Percentiles rank a stretch among this genome's conserved stretches.
Evolutionary conservation across 2,329 filamentous ascomycete species (phyloP).

Genomic region (Zymoseptoria passerinii): DNA sequence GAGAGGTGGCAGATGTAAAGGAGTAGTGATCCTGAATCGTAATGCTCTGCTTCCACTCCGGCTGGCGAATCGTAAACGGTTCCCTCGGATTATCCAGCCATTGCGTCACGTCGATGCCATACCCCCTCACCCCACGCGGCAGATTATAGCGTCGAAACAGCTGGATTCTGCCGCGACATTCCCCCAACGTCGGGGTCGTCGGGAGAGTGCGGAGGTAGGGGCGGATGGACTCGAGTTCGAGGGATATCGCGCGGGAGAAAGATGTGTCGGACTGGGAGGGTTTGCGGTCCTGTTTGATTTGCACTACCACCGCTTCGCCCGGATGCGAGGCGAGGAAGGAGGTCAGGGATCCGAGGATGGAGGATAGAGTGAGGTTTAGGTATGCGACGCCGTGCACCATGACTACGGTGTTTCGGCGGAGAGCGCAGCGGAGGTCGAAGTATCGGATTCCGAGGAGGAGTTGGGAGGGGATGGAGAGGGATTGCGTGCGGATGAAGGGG

Average conservation of each 20-base stretch:
- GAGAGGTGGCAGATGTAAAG: slow-evolving; percentile 32
- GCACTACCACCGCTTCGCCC: slow-evolving; percentile 28
- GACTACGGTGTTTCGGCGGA: slow-evolving; percentile 24
- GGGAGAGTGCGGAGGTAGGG: slow-evolving; percentile 28
- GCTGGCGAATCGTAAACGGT: slow-evolving; percentile 33
- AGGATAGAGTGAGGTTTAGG: slow-evolving; percentile 24
- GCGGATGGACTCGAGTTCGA: slow-evolving; percentile 18
- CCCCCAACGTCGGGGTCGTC: slow-evolving; percentile 27
- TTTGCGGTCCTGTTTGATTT: slow-evolving; percentile 30
- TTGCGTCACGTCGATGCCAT: slow-evolving; percentile 28
- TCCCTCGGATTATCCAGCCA: slow-evolving; percentile 30
- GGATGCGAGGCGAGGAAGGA: slow-evolving; percentile 24
- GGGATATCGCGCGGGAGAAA: slow-evolving; percentile 34
- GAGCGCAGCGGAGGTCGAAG: slow-evolving; percentile 31
- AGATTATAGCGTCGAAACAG: slow-evolving; percentile 28
- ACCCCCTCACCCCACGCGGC: slow-evolving; percentile 14
- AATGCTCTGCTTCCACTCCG: slow-evolving; percentile 29
- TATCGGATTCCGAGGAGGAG: slow-evolving; percentile 30
- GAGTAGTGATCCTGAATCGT: slow-evolving; percentile 44
- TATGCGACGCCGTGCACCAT: slow-evolving; percentile 31
- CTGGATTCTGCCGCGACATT: slow-evolving; percentile 30
- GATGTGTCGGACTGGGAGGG: slow-evolving; percentile 24
- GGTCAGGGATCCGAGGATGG: slow-evolving; percentile 25
- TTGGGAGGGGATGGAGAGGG: slow-evolving; percentile 23
- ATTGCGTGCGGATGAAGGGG: slow-evolving; percentile 30